Conservation (phyloP, 2,329 filamentous ascomycete species). For the Apiospora koreana region DNA sequence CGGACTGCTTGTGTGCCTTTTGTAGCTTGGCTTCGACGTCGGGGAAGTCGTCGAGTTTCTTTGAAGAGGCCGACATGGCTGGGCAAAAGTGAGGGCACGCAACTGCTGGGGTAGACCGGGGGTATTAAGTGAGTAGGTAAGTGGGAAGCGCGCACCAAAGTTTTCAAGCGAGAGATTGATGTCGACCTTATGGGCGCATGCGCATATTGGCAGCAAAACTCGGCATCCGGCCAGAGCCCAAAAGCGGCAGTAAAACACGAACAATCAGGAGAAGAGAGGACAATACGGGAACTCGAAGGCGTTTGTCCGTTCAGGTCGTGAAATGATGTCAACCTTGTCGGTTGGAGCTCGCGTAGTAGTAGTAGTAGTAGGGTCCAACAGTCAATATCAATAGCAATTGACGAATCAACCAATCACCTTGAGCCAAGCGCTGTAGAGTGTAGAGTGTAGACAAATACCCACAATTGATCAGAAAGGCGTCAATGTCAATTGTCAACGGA, state of each 20-base stretch:
- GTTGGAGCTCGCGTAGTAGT: background rate
- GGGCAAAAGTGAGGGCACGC: slow-evolving; percentile 17
- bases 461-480: background rate
- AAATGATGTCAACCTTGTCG: background rate
- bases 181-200: background rate
- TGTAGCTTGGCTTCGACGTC: slow-evolving; percentile 76
- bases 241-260: background rate
- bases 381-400: background rate
- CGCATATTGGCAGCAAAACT: background rate
- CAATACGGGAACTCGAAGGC: too few relatives aligned
- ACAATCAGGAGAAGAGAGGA: background rate
- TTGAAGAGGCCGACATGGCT: slow-evolving; percentile 46
- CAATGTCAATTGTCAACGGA: background rate
- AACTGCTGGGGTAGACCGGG: background rate
- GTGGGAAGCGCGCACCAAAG: background rate
- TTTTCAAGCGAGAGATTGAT: background rate
- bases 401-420: background rate
- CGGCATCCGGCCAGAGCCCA: background rate
- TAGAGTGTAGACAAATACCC: background rate
- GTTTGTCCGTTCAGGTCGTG: background rate
- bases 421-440: background rate
- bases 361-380: too few relatives aligned
- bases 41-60: slow-evolving; percentile 61
- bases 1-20: slow-evolving; percentile 79
- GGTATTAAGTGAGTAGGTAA: background rate